Percentiles rank a stretch among this genome's conserved stretches.
Evolutionary conservation across 2,329 filamentous ascomycete species (phyloP).

Genomic region (Coniella vitis): DNA sequence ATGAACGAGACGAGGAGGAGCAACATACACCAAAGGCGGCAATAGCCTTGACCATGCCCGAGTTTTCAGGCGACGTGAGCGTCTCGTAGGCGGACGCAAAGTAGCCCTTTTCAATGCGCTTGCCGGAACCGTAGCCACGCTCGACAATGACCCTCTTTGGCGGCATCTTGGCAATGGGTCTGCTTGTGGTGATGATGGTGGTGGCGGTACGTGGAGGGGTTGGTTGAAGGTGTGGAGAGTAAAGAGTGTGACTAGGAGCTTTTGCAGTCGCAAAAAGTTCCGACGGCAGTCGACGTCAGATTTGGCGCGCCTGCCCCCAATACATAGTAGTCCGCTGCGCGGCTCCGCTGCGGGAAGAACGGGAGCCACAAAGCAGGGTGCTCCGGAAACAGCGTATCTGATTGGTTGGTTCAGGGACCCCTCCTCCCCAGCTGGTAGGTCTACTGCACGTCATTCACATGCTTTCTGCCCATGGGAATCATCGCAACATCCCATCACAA

Average conservation of each 20-base stretch:
- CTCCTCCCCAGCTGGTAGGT: background rate
- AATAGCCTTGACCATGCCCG: constrained; percentile 55
- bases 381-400: background rate
- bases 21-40: constrained; percentile 50
- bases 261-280: constrained; percentile 7
- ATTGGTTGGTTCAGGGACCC: too few relatives aligned
- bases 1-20: background rate
- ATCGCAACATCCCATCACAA: too few relatives aligned
- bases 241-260: constrained; percentile 6
- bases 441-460: background rate
- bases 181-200: background rate
- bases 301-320: background rate
- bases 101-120: constrained; percentile 42
- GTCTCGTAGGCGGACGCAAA: constrained; percentile 48
- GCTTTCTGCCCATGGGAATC: too few relatives aligned
- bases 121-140: constrained; percentile 37
- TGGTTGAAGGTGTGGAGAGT: constrained; percentile 14
- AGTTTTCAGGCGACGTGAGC: constrained; percentile 56
- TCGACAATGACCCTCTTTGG: constrained; percentile 52
- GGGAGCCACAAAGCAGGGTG: background rate
- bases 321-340: constrained; percentile 1
- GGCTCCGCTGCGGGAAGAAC: background rate
- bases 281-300: constrained; percentile 12
- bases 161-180: constrained; percentile 43
- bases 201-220: constrained; percentile 12